These are phyloP conservation scores for Pythium scleroteichum DNA, from an alignment of 352 stramenopile genomes.

Conservation along the genomic window DNA sequence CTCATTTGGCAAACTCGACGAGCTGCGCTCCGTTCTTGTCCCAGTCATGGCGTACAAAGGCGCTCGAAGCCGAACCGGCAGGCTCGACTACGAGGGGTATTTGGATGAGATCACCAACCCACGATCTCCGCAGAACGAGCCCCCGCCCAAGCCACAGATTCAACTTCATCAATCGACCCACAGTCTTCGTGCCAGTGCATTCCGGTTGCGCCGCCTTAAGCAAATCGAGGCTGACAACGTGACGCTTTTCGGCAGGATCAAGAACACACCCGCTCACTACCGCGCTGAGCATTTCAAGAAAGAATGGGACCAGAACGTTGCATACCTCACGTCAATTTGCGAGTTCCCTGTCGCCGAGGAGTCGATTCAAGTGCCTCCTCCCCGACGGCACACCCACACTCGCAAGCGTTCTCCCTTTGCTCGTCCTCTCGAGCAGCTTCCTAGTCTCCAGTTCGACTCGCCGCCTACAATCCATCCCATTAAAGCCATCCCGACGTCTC, in stretches of 20 bases:
- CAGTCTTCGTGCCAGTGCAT: constrained; percentile 29
- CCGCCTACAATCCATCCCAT: constrained; percentile 42
- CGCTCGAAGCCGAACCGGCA: neutral
- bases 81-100: constrained; percentile 22
- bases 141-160: constrained; percentile 21
- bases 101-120: constrained; percentile 25
- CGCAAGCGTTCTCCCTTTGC: constrained; percentile 23
- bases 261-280: constrained; percentile 65
- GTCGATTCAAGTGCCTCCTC: constrained; percentile 9
- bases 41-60: constrained; percentile 32
- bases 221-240: constrained; percentile 66
- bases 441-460: constrained; percentile 15
- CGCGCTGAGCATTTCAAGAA: constrained; percentile 51
- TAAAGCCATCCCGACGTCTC: constrained; percentile 54
- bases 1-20: constrained; percentile 46
- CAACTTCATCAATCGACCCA: constrained; percentile 5
- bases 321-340: constrained; percentile 72
- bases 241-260: constrained; percentile 58
- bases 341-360: constrained; percentile 49
- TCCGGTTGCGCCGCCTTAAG: constrained; percentile 54
- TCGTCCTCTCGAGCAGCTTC: constrained; percentile 23
- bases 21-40: constrained; percentile 42
- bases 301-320: constrained; percentile 71
- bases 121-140: constrained; percentile 10
- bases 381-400: constrained; percentile 4